A percentile compares a stretch with the other conserved stretches of the same genome.
phyloP scores from a whole-genome alignment of 2,329 filamentous ascomycete genomes.

The Epichloe hybrida region DNA sequence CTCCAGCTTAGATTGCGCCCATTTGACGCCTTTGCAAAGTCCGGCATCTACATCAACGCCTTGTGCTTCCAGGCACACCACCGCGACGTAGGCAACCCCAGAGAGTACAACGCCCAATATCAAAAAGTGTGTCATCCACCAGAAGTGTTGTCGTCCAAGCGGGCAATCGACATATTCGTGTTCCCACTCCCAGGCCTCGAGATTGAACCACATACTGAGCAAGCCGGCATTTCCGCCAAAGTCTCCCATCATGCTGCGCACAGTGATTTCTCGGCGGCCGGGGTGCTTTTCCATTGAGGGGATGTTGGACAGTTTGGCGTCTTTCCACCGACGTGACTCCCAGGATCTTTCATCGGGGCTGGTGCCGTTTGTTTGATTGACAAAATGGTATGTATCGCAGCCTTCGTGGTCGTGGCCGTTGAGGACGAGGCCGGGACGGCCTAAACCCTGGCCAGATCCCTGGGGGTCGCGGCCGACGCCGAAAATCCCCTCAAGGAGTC shows the following conservation, averaged over 20 bases:
- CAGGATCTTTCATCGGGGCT: conserved; percentile 29
- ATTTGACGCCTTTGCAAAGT: conserved; percentile 10
- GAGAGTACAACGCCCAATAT: conserved; percentile 37
- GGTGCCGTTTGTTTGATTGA: conserved; percentile 45
- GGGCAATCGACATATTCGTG: conserved; percentile 69
- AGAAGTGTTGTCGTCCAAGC: conserved; percentile 77
- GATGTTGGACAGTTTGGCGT: conserved; percentile 28
- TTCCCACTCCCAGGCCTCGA: conserved; percentile 57
- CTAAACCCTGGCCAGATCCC: conserved; percentile 47
- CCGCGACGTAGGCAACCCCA: conserved; percentile 13
- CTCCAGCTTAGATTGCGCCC: conserved; percentile 7
- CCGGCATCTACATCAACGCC: conserved; percentile 24
- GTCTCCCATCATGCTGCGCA: conserved; percentile 96
- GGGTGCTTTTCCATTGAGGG: conserved; percentile 32
- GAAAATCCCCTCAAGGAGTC: conserved; percentile 73
- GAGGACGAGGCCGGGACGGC: conserved; percentile 64
- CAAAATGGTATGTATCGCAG: conserved; percentile 77
- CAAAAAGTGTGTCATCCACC: conserved; percentile 80
- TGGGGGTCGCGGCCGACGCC: conserved; percentile 53
- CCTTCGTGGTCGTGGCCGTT: conserved; percentile 94
- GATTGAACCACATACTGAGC: conserved; percentile 80
- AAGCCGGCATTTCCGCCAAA: conserved; percentile 87
- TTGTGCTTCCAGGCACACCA: conserved; percentile 11
- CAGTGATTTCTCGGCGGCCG: conserved; percentile 75
- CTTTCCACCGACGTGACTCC: conserved; percentile 35